Conservation (phyloP, 208 protist genomes). For the Angomonas deanei region DNA sequence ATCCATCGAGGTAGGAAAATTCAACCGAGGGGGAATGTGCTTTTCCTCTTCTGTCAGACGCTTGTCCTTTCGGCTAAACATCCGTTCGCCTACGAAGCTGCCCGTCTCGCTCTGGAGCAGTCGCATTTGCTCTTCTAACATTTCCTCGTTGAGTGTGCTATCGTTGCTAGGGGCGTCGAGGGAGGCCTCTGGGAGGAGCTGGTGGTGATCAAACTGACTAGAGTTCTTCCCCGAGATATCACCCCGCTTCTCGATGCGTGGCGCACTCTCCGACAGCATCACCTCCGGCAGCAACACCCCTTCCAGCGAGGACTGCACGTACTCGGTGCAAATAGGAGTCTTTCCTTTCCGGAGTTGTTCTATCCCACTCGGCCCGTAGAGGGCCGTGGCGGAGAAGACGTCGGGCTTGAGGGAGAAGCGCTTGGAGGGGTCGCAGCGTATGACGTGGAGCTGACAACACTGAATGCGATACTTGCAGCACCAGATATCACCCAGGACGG, state of each 20-base stretch:
- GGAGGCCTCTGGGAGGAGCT: no score
- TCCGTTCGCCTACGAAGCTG: slow-evolving; percentile 15
- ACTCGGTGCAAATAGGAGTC: slow-evolving; percentile 35
- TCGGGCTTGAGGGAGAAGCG: slow-evolving; percentile 32
- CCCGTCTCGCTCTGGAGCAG: slow-evolving; percentile 12
- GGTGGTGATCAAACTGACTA: no score
- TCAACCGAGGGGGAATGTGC: slow-evolving; percentile 56
- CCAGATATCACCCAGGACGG: slow-evolving; percentile 69
- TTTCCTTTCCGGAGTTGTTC: slow-evolving; percentile 38
- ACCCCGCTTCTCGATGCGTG: slow-evolving; percentile 6
- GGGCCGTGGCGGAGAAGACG: slow-evolving; percentile 56
- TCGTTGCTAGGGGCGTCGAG: background rate
- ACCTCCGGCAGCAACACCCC: slow-evolving; percentile 63
- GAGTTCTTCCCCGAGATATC: background rate
- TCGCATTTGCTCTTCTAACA: background rate
- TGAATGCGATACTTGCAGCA: slow-evolving; percentile 78
- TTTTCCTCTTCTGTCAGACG: slow-evolving; percentile 4
- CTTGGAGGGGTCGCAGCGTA: slow-evolving; percentile 50
- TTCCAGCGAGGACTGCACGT: slow-evolving; percentile 50
- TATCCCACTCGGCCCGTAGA: slow-evolving; percentile 50
- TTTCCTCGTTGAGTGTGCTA: slow-evolving; percentile 1
- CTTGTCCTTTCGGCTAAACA: no score
- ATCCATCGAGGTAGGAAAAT: slow-evolving; percentile 67
- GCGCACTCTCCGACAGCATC: slow-evolving; percentile 51
- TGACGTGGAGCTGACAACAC: slow-evolving; percentile 75